Evolutionary conservation across 306 rosid species (phyloP).

Genomic region (Sicyos baderoa): DNA sequence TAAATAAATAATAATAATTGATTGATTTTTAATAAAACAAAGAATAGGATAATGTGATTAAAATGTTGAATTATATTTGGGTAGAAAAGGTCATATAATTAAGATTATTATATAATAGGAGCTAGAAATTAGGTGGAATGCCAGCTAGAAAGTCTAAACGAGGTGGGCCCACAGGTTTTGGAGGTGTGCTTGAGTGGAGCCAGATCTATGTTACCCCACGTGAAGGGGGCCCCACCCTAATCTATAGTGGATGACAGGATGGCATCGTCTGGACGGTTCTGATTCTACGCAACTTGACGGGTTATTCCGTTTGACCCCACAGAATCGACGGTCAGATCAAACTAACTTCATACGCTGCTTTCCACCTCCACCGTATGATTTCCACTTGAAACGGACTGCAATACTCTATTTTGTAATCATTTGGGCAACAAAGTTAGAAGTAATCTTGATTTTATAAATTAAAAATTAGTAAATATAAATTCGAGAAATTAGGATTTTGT

Average conservation of each 20-base stretch:
- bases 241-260: conserved; percentile 8
- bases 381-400: no score
- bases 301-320: not conserved
- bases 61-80: not conserved
- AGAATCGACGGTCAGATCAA: not conserved
- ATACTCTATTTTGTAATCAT: no score
- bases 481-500: no score
- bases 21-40: no score
- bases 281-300: not conserved
- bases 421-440: no score
- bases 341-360: not conserved
- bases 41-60: no score
- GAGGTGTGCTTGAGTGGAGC: conserved; percentile 1
- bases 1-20: no score
- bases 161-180: not conserved
- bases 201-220: conserved; percentile 9
- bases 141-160: conserved; percentile 11
- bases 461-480: no score
- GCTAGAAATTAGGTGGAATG: conserved; percentile 15
- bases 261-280: conserved; percentile 1
- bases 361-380: no score
- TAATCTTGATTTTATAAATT: no score
- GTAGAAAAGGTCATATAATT: no score
- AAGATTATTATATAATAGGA: not conserved
- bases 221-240: conserved; percentile 6